These are phyloP conservation scores for Ramaria sp. DNA, from an alignment of 768 basidiomycete genomes.

Conservation along the genomic window DNA sequence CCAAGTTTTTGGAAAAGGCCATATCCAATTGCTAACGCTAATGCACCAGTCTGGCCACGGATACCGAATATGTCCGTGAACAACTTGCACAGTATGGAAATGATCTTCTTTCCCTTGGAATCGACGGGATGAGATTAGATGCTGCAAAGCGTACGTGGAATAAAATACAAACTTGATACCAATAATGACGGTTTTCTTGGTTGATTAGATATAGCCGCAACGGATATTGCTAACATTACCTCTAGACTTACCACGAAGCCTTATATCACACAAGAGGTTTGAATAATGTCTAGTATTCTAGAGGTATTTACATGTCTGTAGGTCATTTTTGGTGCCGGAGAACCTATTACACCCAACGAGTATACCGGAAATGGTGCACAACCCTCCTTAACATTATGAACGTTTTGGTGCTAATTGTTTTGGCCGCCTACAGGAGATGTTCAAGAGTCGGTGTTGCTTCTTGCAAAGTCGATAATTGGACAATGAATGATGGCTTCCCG, in stretches of 20 bases:
- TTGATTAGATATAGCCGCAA: constrained; percentile 38
- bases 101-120: constrained; percentile 49
- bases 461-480: neutral
- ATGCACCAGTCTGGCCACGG: constrained; percentile 40
- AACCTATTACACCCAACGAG: constrained; percentile 43
- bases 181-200: neutral
- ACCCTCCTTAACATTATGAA: neutral
- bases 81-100: constrained; percentile 46
- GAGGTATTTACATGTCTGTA: neutral
- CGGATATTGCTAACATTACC: constrained; percentile 44
- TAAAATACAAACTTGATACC: too few species aligned
- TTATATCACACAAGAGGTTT: constrained; percentile 52
- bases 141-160: constrained; percentile 55
- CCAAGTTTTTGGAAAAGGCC: too few species aligned
- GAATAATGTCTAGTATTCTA: neutral
- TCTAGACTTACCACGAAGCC: constrained; percentile 28
- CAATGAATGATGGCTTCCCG: too few species aligned
- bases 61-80: constrained; percentile 46
- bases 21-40: too few species aligned
- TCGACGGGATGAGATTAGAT: constrained; percentile 52
- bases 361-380: constrained; percentile 34
- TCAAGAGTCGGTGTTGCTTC: constrained; percentile 36
- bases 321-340: constrained; percentile 33
- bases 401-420: too few species aligned
- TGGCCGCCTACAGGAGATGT: constrained; percentile 40